Percentiles rank a stretch among this genome's conserved stretches.
Conservation (phyloP, 805 yeast genomes). For the Ogataea kodamae region DNA sequence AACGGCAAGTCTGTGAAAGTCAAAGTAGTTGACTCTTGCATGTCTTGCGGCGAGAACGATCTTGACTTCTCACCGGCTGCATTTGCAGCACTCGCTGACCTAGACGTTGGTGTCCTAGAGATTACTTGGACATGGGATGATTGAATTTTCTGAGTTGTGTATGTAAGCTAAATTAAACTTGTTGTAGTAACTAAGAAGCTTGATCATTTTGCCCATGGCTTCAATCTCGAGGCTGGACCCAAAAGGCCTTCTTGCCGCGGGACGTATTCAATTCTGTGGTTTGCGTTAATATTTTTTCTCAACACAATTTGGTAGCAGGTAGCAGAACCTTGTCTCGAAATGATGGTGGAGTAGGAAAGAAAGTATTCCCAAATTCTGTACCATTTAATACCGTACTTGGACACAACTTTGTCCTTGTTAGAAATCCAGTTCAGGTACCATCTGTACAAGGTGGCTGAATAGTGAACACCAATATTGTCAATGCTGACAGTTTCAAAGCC, state of each 20-base stretch:
- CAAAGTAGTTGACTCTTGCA: slow-evolving; percentile 53
- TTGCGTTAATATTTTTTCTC: slow-evolving; percentile 84
- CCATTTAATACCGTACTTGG: slow-evolving; percentile 87
- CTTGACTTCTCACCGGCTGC: slow-evolving; percentile 56
- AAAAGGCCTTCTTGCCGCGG: slow-evolving; percentile 74
- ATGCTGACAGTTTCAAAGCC: slow-evolving; percentile 82
- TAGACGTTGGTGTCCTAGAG: slow-evolving; percentile 43
- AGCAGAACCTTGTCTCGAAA: slow-evolving; percentile 91
- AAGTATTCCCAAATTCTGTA: slow-evolving; percentile 91
- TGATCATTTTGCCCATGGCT: slow-evolving; percentile 50
- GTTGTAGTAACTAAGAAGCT: too few relatives aligned
- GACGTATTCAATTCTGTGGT: slow-evolving; percentile 77
- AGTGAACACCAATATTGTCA: slow-evolving; percentile 90
- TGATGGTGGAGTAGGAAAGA: slow-evolving; percentile 76
- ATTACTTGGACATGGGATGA: slow-evolving; percentile 44
- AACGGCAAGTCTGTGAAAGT: slow-evolving; percentile 49
- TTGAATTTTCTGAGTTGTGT: not conserved
- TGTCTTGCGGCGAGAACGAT: slow-evolving; percentile 42
- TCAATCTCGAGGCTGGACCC: slow-evolving; percentile 52
- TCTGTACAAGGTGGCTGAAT: slow-evolving; percentile 86
- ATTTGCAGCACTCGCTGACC: slow-evolving; percentile 43
- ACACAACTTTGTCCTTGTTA: slow-evolving; percentile 69
- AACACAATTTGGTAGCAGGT: slow-evolving; percentile 86
- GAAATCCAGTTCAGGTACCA: slow-evolving; percentile 95
- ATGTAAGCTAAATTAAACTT: too few relatives aligned